Evolutionary conservation across 805 yeast species (phyloP).

Genomic region (Kregervanrija fluxuum): DNA sequence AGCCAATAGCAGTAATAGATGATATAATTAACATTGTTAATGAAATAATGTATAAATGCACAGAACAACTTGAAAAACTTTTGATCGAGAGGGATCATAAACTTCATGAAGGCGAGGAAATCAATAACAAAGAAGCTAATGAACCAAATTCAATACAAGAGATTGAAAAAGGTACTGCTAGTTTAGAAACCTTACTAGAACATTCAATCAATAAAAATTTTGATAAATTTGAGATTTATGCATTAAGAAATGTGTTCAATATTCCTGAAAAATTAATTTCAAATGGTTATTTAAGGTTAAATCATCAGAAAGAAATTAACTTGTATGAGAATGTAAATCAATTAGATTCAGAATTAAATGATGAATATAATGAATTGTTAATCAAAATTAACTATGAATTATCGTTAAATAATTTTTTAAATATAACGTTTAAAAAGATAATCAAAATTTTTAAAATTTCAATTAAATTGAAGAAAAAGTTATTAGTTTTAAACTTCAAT

Average conservation of each 20-base stretch:
- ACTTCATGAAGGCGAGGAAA: slow-evolving; percentile 8
- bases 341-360: slow-evolving; percentile 13
- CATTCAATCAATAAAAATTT: slow-evolving; percentile 72
- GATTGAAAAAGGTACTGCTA: slow-evolving; percentile 71
- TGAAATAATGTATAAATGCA: slow-evolving; percentile 74
- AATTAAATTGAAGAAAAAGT: slow-evolving; percentile 5
- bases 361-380: slow-evolving; percentile 25
- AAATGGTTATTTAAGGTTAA: slow-evolving; percentile 59
- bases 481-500: slow-evolving; percentile 10
- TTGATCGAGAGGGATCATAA: slow-evolving; percentile 29
- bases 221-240: slow-evolving; percentile 80
- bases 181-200: slow-evolving; percentile 69
- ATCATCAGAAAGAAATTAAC: slow-evolving; percentile 57
- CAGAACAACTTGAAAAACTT: slow-evolving; percentile 68
- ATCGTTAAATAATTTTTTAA: slow-evolving; percentile 33
- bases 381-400: slow-evolving; percentile 37
- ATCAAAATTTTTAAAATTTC: slow-evolving; percentile 30
- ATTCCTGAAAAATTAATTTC: slow-evolving; percentile 60
- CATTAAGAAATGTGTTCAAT: slow-evolving; percentile 65
- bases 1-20: slow-evolving; percentile 77
- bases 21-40: slow-evolving; percentile 86
- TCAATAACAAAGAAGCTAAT: slow-evolving; percentile 18
- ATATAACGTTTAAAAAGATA: slow-evolving; percentile 33
- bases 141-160: slow-evolving; percentile 31
- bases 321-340: slow-evolving; percentile 12